A percentile compares a stretch with the other conserved stretches of the same genome.
Evolutionary conservation across 1,284 basidiomycete species (phyloP).

Genomic region (Cryptococcus sp.): DNA sequence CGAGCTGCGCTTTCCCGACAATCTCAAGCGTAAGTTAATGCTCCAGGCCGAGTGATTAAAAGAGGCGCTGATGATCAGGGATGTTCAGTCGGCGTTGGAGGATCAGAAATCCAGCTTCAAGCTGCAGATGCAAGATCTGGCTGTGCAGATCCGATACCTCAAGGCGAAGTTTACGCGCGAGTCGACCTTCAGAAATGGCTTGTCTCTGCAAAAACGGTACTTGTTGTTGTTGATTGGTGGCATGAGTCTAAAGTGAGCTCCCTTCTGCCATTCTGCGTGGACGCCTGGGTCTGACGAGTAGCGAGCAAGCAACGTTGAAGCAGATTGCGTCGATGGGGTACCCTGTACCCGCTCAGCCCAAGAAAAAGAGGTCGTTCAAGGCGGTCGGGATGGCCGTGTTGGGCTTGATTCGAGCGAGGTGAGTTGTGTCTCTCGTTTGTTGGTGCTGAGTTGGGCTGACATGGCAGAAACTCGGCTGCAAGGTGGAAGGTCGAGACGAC

Average conservation of each 20-base stretch:
- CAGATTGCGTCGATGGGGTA: constrained; percentile 73
- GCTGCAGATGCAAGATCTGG: constrained; percentile 30
- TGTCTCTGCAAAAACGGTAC: constrained; percentile 83
- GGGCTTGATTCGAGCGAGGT: constrained; percentile 65
- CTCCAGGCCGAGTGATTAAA: too few species aligned
- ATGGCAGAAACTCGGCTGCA: constrained; percentile 17
- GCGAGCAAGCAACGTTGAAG: constrained; percentile 70
- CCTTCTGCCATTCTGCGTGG: neutral
- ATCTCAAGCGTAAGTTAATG: neutral
- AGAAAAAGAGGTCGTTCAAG: constrained; percentile 54
- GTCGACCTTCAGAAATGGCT: constrained; percentile 67
- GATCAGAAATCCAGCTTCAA: constrained; percentile 33
- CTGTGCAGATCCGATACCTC: constrained; percentile 71
- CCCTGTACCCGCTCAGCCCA: constrained; percentile 47
- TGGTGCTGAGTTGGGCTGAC: neutral
- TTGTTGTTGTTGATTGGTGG: constrained; percentile 45
- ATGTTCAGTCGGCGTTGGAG: constrained; percentile 5
- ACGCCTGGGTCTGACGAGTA: constrained; percentile 43
- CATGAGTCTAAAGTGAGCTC: constrained; percentile 65
- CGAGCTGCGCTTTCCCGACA: too few species aligned
- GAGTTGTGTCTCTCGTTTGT: constrained; percentile 32
- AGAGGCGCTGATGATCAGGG: too few species aligned
- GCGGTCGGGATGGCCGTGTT: constrained; percentile 57
- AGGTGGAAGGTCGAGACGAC: constrained; percentile 23
- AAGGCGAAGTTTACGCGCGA: constrained; percentile 88